These are phyloP conservation scores for Sporothrix mexicana DNA, from an alignment of 2,329 filamentous ascomycete species.

Conservation along the genomic window DNA sequence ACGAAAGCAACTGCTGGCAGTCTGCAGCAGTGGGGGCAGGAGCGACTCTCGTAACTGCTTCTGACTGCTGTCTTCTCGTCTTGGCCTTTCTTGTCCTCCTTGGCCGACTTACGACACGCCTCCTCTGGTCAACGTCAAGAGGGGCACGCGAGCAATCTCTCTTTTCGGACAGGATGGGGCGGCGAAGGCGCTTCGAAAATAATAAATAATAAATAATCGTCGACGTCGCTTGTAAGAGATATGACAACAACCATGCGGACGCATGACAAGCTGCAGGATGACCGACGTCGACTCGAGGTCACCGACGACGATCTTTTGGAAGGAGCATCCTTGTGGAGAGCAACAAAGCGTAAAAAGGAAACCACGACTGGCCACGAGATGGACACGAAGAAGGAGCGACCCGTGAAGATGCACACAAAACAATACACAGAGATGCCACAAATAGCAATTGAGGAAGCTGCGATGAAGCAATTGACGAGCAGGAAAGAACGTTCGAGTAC, in stretches of 20 bases:
- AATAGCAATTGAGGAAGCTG: slow-evolving; percentile 8
- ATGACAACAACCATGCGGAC: not conserved
- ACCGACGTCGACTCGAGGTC: slow-evolving; percentile 18
- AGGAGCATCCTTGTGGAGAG: no score
- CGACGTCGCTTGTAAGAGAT: not conserved
- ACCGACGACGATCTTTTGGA: not conserved
- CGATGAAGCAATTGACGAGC: not conserved
- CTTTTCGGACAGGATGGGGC: not conserved
- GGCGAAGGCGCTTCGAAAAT: not conserved
- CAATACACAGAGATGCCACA: not conserved
- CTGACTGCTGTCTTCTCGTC: no score
- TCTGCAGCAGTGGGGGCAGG: not conserved
- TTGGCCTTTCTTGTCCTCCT: not conserved
- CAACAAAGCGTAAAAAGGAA: not conserved
- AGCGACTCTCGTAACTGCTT: not conserved
- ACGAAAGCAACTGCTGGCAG: no score
- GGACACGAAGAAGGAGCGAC: slow-evolving; percentile 19
- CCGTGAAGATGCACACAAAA: not conserved
- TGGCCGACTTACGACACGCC: slow-evolving; percentile 1
- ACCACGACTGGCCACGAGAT: not conserved
- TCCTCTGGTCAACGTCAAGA: slow-evolving; percentile 16
- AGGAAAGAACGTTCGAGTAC: no score
- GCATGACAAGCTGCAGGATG: slow-evolving; percentile 20
- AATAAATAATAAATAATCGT: not conserved
- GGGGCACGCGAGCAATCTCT: slow-evolving; percentile 26